Base-by-base conservation (phyloP, 2,329 filamentous ascomycete species). In the Apiospora rasikravindrae region DNA sequence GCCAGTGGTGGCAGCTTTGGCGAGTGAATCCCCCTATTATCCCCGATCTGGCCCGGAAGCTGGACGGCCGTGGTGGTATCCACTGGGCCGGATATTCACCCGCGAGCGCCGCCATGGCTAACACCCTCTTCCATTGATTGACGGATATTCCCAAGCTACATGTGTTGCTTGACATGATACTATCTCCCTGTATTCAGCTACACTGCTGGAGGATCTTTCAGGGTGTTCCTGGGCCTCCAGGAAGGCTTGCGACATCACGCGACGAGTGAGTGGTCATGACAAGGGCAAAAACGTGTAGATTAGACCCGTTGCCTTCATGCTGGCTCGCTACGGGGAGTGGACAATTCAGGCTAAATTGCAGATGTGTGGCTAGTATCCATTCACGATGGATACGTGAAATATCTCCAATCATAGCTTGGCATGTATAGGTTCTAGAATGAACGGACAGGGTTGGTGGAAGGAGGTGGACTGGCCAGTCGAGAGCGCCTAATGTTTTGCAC, bases 11-110 rank as follows among this genome's bases (percentile, higher is more conserved):
- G 33, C 57, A 2, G 33, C 4, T 13, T 7, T 64, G 57, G 19
- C 6, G 57, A 2, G 40, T 7, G 1, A 10, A 24, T 40, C 57
- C 24, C 24, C 33, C 33, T 13, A n/a, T n/a, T 22, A n/a, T 13
- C 40, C 53, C 33, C 33, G 29, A 64, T 64, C 57, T 33, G 57
- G 57, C 22, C 33, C 57, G 57, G 57, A 64, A n/a, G 57, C 33
- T 37, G 57, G 33, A 14, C 57, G 19, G 57, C 57, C 57, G 57
- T 40, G 19, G 33, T 64, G n/a, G 57, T 24, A 40, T 40, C 57
- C 57, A 64, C 33, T 40, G 10, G 19, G 22, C 33, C 29, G 57
- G 33, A 14, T 13, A 0, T 6, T 4, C 22, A 40, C 33, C 22
- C 40, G 33, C 22, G 33, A 19, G 33, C 33, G 33, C 22, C 57